Evolutionary conservation across 2,329 filamentous ascomycete genomes (phyloP).

Genomic region (Neodidymelliopsis sp.): DNA sequence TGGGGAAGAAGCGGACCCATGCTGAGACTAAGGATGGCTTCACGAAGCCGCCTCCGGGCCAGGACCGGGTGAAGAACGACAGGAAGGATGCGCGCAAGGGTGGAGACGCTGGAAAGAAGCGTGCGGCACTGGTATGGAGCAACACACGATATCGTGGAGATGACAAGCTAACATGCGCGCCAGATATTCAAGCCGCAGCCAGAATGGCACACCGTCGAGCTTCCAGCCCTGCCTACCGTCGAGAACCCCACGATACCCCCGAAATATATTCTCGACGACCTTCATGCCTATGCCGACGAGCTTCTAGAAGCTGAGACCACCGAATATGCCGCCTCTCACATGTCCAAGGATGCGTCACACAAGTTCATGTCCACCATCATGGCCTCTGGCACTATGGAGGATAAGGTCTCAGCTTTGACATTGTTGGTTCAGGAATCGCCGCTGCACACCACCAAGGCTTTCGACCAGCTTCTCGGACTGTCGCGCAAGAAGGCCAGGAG

Average conservation of each 20-base stretch:
- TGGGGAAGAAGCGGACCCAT: constrained; percentile 53
- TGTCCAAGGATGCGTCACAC: constrained; percentile 83
- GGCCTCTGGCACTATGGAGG: constrained; percentile 92
- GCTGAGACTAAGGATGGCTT: constrained; percentile 51
- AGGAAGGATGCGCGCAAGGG: constrained; percentile 42
- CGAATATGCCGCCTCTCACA: constrained; percentile 73
- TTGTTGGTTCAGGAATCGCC: constrained; percentile 95
- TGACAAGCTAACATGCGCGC: constrained; percentile 28
- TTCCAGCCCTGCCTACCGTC: constrained; percentile 60
- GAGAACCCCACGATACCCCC: constrained; percentile 58
- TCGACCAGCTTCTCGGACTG: constrained; percentile 81
- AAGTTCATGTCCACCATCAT: constrained; percentile 98
- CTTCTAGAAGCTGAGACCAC: constrained; percentile 81
- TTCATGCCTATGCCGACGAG: constrained; percentile 74
- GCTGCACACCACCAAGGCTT: constrained; percentile 86
- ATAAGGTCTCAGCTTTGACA: constrained; percentile 95
- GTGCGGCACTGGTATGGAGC: constrained; percentile 41
- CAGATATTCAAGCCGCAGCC: constrained; percentile 68
- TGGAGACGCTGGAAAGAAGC: constrained; percentile 40
- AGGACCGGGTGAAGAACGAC: constrained; percentile 40
- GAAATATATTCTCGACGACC: constrained; percentile 61
- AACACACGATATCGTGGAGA: constrained; percentile 2
- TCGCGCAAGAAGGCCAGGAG: constrained; percentile 94
- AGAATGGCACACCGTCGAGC: constrained; percentile 70
- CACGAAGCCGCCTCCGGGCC: constrained; percentile 45